A percentile compares a stretch with the other conserved stretches of the same genome.
Conservation (phyloP, 2,329 filamentous ascomycete genomes). For the Penicillium janthinellum region DNA sequence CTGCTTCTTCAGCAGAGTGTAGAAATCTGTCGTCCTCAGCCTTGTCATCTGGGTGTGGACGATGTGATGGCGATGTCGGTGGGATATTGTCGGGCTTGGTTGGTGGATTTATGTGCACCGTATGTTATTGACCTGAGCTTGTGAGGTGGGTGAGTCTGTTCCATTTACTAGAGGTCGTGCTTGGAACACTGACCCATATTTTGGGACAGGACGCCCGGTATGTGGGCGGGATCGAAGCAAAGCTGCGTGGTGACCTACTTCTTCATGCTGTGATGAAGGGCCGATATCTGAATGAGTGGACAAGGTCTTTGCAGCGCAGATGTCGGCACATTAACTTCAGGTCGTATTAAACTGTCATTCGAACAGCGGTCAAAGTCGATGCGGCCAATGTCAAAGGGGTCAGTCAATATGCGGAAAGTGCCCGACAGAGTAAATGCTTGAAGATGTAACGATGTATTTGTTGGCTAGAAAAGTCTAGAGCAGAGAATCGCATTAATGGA, state of each 20-base stretch:
- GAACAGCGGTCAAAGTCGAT: constrained; percentile 14
- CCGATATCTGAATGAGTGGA: constrained; percentile 36
- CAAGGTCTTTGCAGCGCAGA: constrained; percentile 28
- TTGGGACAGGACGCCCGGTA: constrained; percentile 26
- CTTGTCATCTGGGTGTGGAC: constrained; percentile 46
- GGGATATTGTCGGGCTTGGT: constrained; percentile 40
- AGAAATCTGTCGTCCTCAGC: constrained; percentile 48
- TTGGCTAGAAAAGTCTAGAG: not conserved
- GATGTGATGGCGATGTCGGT: constrained; percentile 37
- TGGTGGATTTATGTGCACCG: constrained; percentile 40
- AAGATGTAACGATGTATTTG: not conserved
- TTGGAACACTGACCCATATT: too few species aligned
- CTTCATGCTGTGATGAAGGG: constrained; percentile 36
- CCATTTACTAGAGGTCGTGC: too few species aligned
- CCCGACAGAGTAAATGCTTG: too few species aligned
- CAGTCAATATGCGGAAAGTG: too few species aligned
- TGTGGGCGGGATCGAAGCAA: constrained; percentile 25
- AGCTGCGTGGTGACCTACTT: constrained; percentile 24
- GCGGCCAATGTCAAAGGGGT: constrained; percentile 7
- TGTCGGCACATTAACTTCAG: constrained; percentile 22
- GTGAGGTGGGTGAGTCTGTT: constrained; percentile 34
- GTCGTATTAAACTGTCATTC: constrained; percentile 21
- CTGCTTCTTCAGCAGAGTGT: constrained; percentile 54
- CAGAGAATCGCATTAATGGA: not conserved
- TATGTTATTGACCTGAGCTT: constrained; percentile 45